Conservation (phyloP, 2,329 filamentous ascomycete species). For the Cordyceps fumosorosea region DNA sequence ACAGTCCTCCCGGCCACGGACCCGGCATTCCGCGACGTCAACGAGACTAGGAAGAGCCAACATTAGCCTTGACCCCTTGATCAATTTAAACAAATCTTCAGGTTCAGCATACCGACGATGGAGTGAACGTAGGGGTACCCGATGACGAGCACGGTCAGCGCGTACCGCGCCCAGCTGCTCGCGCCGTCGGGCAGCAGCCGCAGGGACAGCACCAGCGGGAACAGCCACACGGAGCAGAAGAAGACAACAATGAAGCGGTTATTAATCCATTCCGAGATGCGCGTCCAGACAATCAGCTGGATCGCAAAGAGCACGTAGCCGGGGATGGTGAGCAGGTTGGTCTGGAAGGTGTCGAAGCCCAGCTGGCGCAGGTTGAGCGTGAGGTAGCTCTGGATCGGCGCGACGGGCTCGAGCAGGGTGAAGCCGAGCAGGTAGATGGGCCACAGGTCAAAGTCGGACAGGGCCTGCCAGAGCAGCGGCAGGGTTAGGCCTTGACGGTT, state of each 20-base stretch:
- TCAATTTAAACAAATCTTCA: not conserved
- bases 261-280: conserved; percentile 28
- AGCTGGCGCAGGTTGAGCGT: conserved; percentile 51
- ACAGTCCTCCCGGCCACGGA: conserved; percentile 56
- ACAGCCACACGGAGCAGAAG: conserved; percentile 14
- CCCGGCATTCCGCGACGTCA: conserved; percentile 45
- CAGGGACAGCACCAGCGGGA: conserved; percentile 20
- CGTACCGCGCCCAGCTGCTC: conserved; percentile 25
- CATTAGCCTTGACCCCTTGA: not conserved
- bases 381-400: conserved; percentile 46
- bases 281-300: conserved; percentile 24
- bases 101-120: conserved; percentile 25
- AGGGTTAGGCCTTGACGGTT: conserved; percentile 51
- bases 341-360: conserved; percentile 53
- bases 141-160: conserved; percentile 24
- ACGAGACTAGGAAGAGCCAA: not conserved
- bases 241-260: conserved; percentile 24
- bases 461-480: conserved; percentile 41
- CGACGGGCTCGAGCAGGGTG: conserved; percentile 39
- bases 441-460: conserved; percentile 44
- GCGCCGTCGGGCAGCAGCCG: conserved; percentile 21
- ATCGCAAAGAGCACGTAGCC: conserved; percentile 41
- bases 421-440: conserved; percentile 49
- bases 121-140: conserved; percentile 29
- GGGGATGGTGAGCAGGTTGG: conserved; percentile 59